Conservation (phyloP, 2,329 filamentous ascomycete genomes). For the Diaporthe ampelina region DNA sequence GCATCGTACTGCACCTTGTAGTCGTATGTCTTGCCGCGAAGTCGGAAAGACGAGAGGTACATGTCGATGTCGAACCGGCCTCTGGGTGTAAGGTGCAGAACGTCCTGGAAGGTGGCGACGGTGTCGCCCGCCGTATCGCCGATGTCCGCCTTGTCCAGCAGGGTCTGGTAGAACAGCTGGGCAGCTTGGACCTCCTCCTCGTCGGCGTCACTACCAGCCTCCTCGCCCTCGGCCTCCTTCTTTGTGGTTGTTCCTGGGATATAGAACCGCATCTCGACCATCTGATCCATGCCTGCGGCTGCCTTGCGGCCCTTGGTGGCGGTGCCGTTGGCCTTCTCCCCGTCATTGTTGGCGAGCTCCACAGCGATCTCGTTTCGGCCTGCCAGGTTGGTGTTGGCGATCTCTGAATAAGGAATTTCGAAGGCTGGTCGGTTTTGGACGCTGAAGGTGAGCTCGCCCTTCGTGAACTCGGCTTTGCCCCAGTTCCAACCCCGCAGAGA, state of each 20-base stretch:
- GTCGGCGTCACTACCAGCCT: conserved; percentile 75
- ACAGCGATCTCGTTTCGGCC: conserved; percentile 98
- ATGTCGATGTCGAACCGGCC: conserved; percentile 99
- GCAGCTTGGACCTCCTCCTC: conserved; percentile 95
- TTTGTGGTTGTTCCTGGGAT: conserved; percentile 91
- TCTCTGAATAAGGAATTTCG: conserved; percentile 96
- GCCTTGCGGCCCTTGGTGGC: conserved; percentile 90
- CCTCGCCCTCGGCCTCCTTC: conserved; percentile 80
- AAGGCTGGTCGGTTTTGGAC: conserved; percentile 97
- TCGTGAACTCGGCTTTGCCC: conserved; percentile 97
- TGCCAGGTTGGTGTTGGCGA: conserved; percentile 96
- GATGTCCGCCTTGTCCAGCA: conserved; percentile 99
- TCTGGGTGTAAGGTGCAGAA: conserved; percentile 97
- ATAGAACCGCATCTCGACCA: conserved; percentile 99
- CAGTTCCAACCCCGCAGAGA: conserved; percentile 98
- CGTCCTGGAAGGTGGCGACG: conserved; percentile 96
- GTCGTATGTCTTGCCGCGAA: conserved; percentile 99
- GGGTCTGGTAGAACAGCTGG: conserved; percentile 96
- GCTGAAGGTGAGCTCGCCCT: conserved; percentile 95
- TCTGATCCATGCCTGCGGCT: conserved; percentile 88
- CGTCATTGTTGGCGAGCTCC: conserved; percentile 86
- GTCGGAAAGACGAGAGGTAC: conserved; percentile 97
- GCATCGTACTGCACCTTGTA: conserved; percentile 99
- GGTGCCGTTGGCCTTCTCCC: conserved; percentile 81
- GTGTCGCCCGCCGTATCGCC: conserved; percentile 99